Base-by-base conservation (phyloP, 495 filamentous ascomycete genomes). In the Penicillium mononematosum region DNA sequence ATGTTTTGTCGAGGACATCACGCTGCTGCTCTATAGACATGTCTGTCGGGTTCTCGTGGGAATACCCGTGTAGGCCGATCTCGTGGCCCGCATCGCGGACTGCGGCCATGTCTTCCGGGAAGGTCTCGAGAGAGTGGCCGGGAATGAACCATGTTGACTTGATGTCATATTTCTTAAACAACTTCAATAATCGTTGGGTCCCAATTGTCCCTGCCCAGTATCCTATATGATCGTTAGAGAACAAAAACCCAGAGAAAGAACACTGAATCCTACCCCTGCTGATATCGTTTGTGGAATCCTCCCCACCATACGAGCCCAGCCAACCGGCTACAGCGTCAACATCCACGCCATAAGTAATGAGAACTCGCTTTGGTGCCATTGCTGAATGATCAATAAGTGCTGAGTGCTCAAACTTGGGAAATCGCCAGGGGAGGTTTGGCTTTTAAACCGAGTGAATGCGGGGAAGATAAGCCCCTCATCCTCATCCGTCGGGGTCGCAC, bases 141-240 rank as follows among this genome's bases (percentile, higher is more conserved):
- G 88, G 88, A 46, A 92, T 91, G 66, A 92, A 92, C 85, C 87
- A 92, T 3, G 88, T 90, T 7, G 87, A 81, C 64, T 88, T 90
- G 75, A 92, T 91, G 46, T 85, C 80, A 75, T 91, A 89, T 65
- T 89, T 90, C 10, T 83, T 78, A 66, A 91, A 90, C 10, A 92
- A 68, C 61, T 88, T 89, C 31, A 92, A 75, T 3, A 92, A 70
- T 16, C 89, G 83, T 11, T 81, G 78, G 0, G 85, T 85, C 14
- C 88, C 88, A 39, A 89, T 75, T 1, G 85, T 88, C 27, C 87
- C 88, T 9, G 88, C 88, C 70, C 83, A 91, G 32, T 89, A 62
- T 17, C 88, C 87, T 83, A 50, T 20, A 16, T 39, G 44, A 25
- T 38, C 42, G 44, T 70, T 43, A 70, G 48, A 56, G 41, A 11